Base-by-base conservation (phyloP, 1,139 yeast species). In the Martiniozyma asiatica region DNA sequence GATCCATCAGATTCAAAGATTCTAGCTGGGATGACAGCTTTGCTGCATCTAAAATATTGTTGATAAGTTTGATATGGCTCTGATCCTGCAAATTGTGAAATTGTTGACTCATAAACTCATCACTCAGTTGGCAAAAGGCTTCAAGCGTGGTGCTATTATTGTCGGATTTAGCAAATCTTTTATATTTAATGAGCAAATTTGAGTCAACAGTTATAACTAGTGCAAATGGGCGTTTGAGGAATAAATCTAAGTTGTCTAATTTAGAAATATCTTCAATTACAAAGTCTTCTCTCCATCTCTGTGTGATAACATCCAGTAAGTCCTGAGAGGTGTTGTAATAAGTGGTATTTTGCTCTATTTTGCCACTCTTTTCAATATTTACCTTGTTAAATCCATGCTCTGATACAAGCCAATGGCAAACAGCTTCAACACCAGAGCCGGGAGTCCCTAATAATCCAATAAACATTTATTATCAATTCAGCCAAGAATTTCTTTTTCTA, bases 151-250 rank as follows among this genome's bases (percentile, higher is more conserved):
- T 34, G 3, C 37, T 32, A 8, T 45, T 40, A 30, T 50, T 34
- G 27, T 53, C 55, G n/a, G n/a, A n/a, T 15, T 43, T 32, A 16
- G 44, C 40, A 44, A 59, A 66, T 28, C 92, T 56, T 25, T 59
- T 51, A 47, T 62, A 66, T 32, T 94, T 61, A 16, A 69, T 43
- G 14, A 49, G 44, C 10, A 78, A 39, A 0, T 95, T 82, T 0
- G 94, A 85, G 47, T 84, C 94, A 3, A 85, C 63, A 7, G 84
- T 67, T 3, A 89, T 50, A 44, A 85, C 94, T 19, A 85, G 62
- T 47, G 87, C 84, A 50, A 84, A 89, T 0, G 98, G 97, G 36
- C 96, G 59, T 40, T 78, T 76, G 27, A 67, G 59, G 6, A 85
- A 56, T 12, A 55, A 56, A 1, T 65, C 62, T 21, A 81, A 59